Base-by-base conservation (phyloP, 306 rosid species). In the Malus orientalis region DNA sequence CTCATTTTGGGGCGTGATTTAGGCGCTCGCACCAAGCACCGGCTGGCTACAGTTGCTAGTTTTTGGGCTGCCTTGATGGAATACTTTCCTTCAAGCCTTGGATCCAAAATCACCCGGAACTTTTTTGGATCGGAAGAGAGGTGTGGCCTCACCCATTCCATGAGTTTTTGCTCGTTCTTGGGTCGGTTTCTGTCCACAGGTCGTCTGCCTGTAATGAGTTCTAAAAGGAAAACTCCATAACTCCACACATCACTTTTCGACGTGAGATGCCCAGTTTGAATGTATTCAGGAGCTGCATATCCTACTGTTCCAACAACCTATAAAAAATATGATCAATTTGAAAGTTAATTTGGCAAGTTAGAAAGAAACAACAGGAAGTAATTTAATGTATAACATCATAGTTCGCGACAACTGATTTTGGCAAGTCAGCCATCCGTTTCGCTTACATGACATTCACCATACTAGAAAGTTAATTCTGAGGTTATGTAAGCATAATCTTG, bases 211-310 rank as follows among this genome's bases (percentile, higher is more conserved):
- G 91, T 87, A 69, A 87, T 83, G 77, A 87, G 91, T 79, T 87
- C 91, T 67, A 81, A 83, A 22, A 87, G 84, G 86, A 87, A 87
- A 32, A 87, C 75, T 58, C 91, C 91, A 59, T 85, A 87, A 79
- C 89, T 85, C 91, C 91, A 87, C 44, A 85, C 87, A 60, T 87
- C 91, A 11, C 81, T 85, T 77, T 87, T 87, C 2, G 89, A 70
- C 8, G 91, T 87, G 36, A 87, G 89, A 63, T 84, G 81, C 20
- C 91, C 91, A 8, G 91, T 87, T 77, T 83, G 91, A 61, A 87
- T 79, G 64, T 87, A 87, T 75, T 87, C 91, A n/a, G 91, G 91
- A 74, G 91, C 91, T 71, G 89, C 91, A 72, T 87, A 87, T 60
- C 91, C 91, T 54, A 87, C 80, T 27, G 91, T 87, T 81, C 91